Evolutionary conservation across 805 yeast genomes (phyloP), one percentile per base, ranked within the genome.

Genomic region (Priceomyces medius): DNA sequence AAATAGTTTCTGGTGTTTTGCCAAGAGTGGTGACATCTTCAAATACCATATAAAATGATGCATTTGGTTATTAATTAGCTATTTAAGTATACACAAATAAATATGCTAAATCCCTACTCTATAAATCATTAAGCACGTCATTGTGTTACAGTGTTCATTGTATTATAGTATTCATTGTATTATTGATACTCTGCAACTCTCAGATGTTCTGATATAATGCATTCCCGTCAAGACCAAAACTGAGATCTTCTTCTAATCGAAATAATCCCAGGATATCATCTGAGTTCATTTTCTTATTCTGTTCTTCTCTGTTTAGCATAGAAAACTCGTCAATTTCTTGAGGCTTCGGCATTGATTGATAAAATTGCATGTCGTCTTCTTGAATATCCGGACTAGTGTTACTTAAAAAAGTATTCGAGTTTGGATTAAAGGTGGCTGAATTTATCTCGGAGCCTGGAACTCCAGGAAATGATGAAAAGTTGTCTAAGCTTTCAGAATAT

Each of bases 141-240:
- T 26, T 26, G 12, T 26, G n/a, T 26, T 14, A 26, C 10, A 12
- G 5, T 26, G 12, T 26, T 26, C 14, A 26, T n/a, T 9, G n/a
- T n/a, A n/a, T n/a, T n/a, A n/a, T n/a, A n/a, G n/a, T n/a, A n/a
- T n/a, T n/a, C n/a, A n/a, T n/a, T n/a, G n/a, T n/a, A n/a, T n/a
- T n/a, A n/a, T n/a, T n/a, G n/a, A n/a, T n/a, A n/a, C n/a, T n/a
- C n/a, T n/a, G n/a, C n/a, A n/a, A n/a, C n/a, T 18, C n/a, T 37
- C 35, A 42, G 13, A 45, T 32, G 26, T 42, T 49, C 41, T 50
- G 46, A 35, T 45, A 54, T 26, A 47, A 38, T n/a, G 48, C 47
- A 42, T 53, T 58, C 7, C 73, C 73, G 50, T 71, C 76, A 53
- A 71, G 55, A 5, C 76, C 76, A 52, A 67, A 70, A 3, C 74